A percentile compares a stretch with the other conserved stretches of the same genome.
These are phyloP conservation scores for Geoglossum cookeanum DNA, from an alignment of 2,329 filamentous ascomycete genomes.

Conservation along the genomic window DNA sequence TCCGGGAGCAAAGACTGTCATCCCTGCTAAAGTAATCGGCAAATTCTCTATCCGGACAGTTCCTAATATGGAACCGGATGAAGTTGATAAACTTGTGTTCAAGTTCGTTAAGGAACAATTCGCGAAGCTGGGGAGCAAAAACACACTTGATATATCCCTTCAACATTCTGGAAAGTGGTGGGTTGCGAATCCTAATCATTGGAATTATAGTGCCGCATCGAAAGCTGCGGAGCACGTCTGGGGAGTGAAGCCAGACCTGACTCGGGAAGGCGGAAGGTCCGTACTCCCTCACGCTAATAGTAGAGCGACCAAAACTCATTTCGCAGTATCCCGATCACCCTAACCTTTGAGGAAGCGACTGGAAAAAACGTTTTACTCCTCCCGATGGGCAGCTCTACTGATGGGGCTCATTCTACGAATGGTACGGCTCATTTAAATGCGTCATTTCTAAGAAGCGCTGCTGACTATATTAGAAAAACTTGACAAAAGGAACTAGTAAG, in stretches of 20 bases:
- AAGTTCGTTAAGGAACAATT: slow-evolving; percentile 71
- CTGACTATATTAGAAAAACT: slow-evolving; percentile 25
- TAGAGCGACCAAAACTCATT: background rate
- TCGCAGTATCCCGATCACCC: slow-evolving; percentile 73
- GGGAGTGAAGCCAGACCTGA: slow-evolving; percentile 84
- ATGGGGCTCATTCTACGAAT: slow-evolving; percentile 93
- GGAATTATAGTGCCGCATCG: slow-evolving; percentile 88
- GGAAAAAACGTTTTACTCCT: slow-evolving; percentile 93
- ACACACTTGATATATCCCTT: slow-evolving; percentile 61
- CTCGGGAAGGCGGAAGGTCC: slow-evolving; percentile 79
- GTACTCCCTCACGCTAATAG: slow-evolving; percentile 14
- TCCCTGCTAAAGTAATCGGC: slow-evolving; percentile 90
- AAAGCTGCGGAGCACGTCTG: slow-evolving; percentile 96
- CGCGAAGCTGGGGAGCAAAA: slow-evolving; percentile 78
- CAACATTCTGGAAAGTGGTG: slow-evolving; percentile 97
- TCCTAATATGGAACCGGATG: slow-evolving; percentile 86
- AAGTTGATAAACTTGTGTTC: slow-evolving; percentile 71
- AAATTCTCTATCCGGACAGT: slow-evolving; percentile 98
- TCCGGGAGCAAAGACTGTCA: slow-evolving; percentile 92
- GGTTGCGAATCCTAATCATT: slow-evolving; percentile 93
- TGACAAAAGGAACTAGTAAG: slow-evolving; percentile 70
- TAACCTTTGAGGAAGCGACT: slow-evolving; percentile 94
- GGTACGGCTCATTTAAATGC: slow-evolving; percentile 36
- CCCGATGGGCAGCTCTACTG: slow-evolving; percentile 93
- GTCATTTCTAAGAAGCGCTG: background rate